These are phyloP conservation scores for Skeletonema menzelii DNA, from an alignment of 108 stramenopile genomes.

Conservation along the genomic window DNA sequence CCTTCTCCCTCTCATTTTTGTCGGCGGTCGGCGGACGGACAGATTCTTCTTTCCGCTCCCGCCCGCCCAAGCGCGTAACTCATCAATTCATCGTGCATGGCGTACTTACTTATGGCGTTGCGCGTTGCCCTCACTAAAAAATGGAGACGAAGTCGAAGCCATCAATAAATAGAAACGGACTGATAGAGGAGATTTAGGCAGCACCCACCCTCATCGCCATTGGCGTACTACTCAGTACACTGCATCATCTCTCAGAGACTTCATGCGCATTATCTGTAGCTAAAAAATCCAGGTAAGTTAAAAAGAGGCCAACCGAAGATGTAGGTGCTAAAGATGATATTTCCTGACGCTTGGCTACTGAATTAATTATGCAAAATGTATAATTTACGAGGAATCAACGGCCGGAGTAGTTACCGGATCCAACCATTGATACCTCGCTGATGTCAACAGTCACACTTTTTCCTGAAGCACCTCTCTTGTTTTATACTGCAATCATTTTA, in stretches of 20 bases:
- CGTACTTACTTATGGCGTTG: too few relatives aligned
- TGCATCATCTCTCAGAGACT: not conserved
- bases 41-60: too few relatives aligned
- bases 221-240: too few relatives aligned
- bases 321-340: constrained; percentile 46
- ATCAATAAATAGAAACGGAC: too few relatives aligned
- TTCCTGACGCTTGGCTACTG: constrained; percentile 74
- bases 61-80: too few relatives aligned
- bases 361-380: constrained; percentile 7
- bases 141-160: too few relatives aligned
- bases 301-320: not conserved
- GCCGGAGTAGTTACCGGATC: constrained; percentile 79
- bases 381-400: constrained; percentile 30
- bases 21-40: too few relatives aligned
- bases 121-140: too few relatives aligned
- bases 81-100: too few relatives aligned
- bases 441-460: constrained; percentile 46
- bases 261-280: not conserved
- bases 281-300: not conserved
- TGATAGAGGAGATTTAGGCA: too few relatives aligned
- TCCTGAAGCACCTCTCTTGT: constrained; percentile 33
- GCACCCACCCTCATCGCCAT: too few relatives aligned
- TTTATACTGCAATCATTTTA: not conserved
- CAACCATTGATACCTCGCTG: constrained; percentile 50
- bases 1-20: too few relatives aligned